Evolutionary conservation across 768 basidiomycete genomes (phyloP).

Genomic region (Pholiota molesta): DNA sequence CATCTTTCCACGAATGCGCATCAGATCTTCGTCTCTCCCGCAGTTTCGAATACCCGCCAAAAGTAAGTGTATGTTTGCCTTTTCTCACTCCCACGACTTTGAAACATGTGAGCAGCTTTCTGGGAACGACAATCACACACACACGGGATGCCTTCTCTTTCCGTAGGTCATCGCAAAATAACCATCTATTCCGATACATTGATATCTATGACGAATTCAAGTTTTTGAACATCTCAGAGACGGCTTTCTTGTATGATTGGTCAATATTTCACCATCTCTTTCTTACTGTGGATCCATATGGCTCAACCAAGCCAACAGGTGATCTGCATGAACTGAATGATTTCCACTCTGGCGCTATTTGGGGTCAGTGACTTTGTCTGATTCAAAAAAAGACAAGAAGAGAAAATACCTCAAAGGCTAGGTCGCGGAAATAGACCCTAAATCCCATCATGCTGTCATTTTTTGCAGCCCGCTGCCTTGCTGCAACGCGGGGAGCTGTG

Average conservation of each 20-base stretch:
- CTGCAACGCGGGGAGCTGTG: background rate
- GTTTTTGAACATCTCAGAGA: no score
- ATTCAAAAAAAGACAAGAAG: no score
- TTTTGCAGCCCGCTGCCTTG: background rate
- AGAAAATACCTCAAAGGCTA: background rate
- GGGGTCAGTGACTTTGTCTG: no score
- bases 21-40: background rate
- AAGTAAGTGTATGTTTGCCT: background rate
- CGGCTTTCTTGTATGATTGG: background rate
- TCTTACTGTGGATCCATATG: no score
- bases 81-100: slow-evolving; percentile 5
- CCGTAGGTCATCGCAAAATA: background rate
- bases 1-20: background rate
- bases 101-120: slow-evolving; percentile 7
- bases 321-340: no score
- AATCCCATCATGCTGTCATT: slow-evolving; percentile 9
- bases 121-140: slow-evolving; percentile 1
- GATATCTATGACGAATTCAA: background rate
- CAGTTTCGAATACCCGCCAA: slow-evolving; percentile 1
- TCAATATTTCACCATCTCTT: no score
- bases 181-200: background rate
- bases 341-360: no score
- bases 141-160: background rate
- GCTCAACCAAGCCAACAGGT: no score
- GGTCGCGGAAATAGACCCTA: slow-evolving; percentile 9